Conservation (phyloP, 2,329 filamentous ascomycete genomes). For the Colletotrichum abscissum region DNA sequence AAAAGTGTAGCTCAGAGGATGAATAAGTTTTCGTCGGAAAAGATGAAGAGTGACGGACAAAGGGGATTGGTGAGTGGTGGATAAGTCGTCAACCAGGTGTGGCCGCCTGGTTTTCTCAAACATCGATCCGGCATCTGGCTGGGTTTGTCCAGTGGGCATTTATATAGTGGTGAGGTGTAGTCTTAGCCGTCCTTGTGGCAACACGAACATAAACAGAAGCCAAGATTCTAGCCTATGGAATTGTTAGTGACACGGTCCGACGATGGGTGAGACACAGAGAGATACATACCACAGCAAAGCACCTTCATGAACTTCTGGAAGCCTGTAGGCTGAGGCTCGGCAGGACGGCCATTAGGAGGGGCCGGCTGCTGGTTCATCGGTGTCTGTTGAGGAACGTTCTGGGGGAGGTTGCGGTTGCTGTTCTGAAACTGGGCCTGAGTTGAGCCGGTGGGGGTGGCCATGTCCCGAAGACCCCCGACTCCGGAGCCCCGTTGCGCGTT, state of each 20-base stretch:
- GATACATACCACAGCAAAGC: constrained; percentile 80
- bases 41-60: constrained; percentile 29
- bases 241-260: constrained; percentile 6
- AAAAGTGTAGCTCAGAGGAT: constrained; percentile 32
- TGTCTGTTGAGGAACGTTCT: constrained; percentile 70
- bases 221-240: constrained; percentile 24
- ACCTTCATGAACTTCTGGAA: constrained; percentile 94
- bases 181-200: constrained; percentile 24
- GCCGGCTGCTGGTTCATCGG: constrained; percentile 65
- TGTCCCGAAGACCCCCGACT: constrained; percentile 78
- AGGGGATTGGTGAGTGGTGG: constrained; percentile 16
- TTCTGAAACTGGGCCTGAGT: constrained; percentile 97
- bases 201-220: constrained; percentile 27
- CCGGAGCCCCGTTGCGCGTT: constrained; percentile 82
- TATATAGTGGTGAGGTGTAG: constrained; percentile 28
- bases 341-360: constrained; percentile 64
- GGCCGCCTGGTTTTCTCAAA: constrained; percentile 25
- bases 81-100: constrained; percentile 23
- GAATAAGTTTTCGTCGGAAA: constrained; percentile 20
- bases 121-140: constrained; percentile 29
- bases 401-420: constrained; percentile 88
- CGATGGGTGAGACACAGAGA: neutral
- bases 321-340: constrained; percentile 81
- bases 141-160: constrained; percentile 26
- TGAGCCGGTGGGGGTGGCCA: constrained; percentile 86